Base-by-base conservation (phyloP, 2,329 filamentous ascomycete species). In the Davidsoniella virescens region DNA sequence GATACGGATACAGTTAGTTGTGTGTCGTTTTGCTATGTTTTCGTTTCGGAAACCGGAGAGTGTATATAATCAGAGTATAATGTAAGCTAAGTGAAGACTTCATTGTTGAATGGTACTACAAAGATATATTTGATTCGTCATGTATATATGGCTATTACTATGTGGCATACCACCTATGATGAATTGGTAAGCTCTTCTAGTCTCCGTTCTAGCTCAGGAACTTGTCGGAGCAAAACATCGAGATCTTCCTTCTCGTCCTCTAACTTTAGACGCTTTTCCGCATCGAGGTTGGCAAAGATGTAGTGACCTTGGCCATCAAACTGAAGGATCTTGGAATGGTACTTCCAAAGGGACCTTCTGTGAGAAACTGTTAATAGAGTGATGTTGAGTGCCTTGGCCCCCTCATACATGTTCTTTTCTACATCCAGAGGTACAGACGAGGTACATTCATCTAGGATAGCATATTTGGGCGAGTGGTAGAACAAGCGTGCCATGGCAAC, bases 191-290 rank as follows among this genome's bases (percentile, higher is more conserved):
- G 67, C 66, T 96, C 90, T 14, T 72, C 78, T 61, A 96, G 80
- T 50, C 92, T 74, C 63, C 82, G 80, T 72, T 95, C 82, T 56
- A 94, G 75, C 60, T 94, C 90, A 0, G 87, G 87, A 7, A 96
- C 84, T 55, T 87, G 82, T 53, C 92, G 73, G 47, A 98, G 67
- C 63, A 86, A 75, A 46, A 94, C 70, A 53, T 96, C 90, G 41
- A 96, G 71, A 56, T 96, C 90, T 62, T 98, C 92, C 65, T 84
- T 93, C 71, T 96, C 92, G 65, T 98, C 92, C 70, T 98, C 92
- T 46, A 98, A 70, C 64, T 78, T 75, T 63, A 96, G 64, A 54
- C 92, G 73, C 62, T 75, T 80, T 58, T 95, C 90, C 16, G 90
- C 90, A 64, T 98, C 92, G 46, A 98, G 69, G 51, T 76, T 76